Percentiles rank a stretch among this genome's conserved stretches.
These are phyloP conservation scores for Yamadazyma kanchanaburiensis DNA, from an alignment of 1,139 yeast species.

Conservation along the genomic window DNA sequence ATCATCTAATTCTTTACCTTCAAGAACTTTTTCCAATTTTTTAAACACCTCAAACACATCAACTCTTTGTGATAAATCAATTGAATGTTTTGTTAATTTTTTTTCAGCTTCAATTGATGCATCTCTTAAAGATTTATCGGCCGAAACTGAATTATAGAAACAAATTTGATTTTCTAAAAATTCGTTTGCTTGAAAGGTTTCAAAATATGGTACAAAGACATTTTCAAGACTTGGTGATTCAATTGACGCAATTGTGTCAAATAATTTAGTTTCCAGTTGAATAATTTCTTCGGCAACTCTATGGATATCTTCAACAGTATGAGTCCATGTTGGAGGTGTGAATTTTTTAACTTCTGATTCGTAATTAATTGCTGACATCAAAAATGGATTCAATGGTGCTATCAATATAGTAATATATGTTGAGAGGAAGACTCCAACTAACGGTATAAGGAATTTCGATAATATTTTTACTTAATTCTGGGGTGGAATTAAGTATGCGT, in stretches of 20 bases:
- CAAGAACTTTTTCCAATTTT: constrained; percentile 38
- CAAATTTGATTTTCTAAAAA: constrained; percentile 48
- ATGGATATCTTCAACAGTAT: constrained; percentile 50
- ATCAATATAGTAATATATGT: too few relatives aligned
- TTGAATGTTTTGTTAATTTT: constrained; percentile 49
- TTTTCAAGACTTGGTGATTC: constrained; percentile 52
- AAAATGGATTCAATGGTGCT: too few relatives aligned
- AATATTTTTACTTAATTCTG: too few relatives aligned
- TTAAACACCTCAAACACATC: constrained; percentile 65
- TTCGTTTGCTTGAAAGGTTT: constrained; percentile 44
- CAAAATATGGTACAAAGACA: constrained; percentile 50
- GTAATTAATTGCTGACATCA: too few relatives aligned
- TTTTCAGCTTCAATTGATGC: constrained; percentile 67
- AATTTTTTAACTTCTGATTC: constrained; percentile 11
- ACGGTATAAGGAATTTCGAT: too few relatives aligned
- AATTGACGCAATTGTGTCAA: constrained; percentile 52
- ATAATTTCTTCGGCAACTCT: constrained; percentile 44
- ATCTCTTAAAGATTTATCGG: constrained; percentile 60
- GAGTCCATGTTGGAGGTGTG: constrained; percentile 53
- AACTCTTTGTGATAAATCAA: constrained; percentile 63
- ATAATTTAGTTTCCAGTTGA: constrained; percentile 38
- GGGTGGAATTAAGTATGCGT: too few relatives aligned
- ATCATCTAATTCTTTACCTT: constrained; percentile 35
- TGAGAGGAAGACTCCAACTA: too few relatives aligned
- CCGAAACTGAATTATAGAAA: constrained; percentile 69